A percentile compares a stretch with the other conserved stretches of the same genome.
These are phyloP conservation scores for Dorcoceras hygrometricum DNA, from an alignment of 257 asterid species.

Conservation along the genomic window DNA sequence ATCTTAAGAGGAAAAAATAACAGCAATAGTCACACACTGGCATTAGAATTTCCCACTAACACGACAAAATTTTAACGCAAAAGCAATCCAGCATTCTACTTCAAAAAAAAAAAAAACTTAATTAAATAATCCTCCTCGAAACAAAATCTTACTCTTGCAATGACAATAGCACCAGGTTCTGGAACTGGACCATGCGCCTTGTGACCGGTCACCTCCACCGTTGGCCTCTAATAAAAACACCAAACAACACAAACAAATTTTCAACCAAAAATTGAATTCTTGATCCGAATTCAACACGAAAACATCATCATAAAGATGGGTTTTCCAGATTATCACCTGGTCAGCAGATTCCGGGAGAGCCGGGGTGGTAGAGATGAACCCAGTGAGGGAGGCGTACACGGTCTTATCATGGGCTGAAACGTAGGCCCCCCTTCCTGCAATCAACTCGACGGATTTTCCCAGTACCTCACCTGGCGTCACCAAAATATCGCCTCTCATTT, in stretches of 20 bases:
- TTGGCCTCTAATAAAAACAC: slow-evolving; percentile 50
- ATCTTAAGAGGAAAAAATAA: not conserved
- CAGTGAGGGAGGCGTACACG: slow-evolving; percentile 79
- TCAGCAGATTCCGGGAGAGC: slow-evolving; percentile 52
- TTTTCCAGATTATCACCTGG: slow-evolving; percentile 34
- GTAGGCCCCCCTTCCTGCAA: slow-evolving; percentile 81
- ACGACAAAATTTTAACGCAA: slow-evolving; percentile 11
- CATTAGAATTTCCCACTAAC: not conserved
- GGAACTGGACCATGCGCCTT: slow-evolving; percentile 97
- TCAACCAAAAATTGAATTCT: not conserved
- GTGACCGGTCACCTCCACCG: slow-evolving; percentile 80
- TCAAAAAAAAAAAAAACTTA: not conserved
- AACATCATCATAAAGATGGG: not conserved
- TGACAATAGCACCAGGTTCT: slow-evolving; percentile 70
- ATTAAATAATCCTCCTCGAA: not conserved
- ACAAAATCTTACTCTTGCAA: slow-evolving; percentile 64
- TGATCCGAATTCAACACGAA: not conserved
- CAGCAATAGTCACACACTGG: not conserved
- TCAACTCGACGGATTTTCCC: slow-evolving; percentile 62
- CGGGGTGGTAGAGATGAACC: slow-evolving; percentile 52
- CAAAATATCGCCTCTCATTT: slow-evolving; percentile 32
- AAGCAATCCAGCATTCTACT: not conserved
- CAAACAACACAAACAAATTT: slow-evolving; percentile 26
- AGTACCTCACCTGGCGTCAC: slow-evolving; percentile 90
- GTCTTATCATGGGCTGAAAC: slow-evolving; percentile 47